Evolutionary conservation across 352 stramenopile genomes (phyloP).

Genomic region (Phytophthora hybrid): DNA sequence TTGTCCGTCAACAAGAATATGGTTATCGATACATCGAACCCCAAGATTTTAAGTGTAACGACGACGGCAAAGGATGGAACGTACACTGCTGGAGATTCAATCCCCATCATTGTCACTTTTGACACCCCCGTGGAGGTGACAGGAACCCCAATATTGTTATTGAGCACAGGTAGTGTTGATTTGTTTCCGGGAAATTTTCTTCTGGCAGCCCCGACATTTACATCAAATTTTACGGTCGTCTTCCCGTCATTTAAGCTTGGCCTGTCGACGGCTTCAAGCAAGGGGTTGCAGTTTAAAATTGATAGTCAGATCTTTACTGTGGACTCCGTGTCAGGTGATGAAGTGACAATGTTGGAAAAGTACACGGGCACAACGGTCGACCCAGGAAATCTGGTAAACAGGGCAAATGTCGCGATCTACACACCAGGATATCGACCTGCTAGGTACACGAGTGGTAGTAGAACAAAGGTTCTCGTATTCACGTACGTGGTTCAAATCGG

Average conservation of each 20-base stretch:
- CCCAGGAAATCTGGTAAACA: conserved; percentile 31
- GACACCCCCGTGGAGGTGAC: conserved; percentile 68
- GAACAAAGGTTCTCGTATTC: conserved; percentile 59
- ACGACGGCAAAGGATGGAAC: conserved; percentile 39
- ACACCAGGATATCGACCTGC: conserved; percentile 62
- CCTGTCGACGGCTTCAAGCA: conserved; percentile 45
- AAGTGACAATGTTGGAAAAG: conserved; percentile 61
- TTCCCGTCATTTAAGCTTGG: conserved; percentile 64
- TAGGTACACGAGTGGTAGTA: conserved; percentile 57
- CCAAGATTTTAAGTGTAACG: conserved; percentile 54
- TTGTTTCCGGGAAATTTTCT: conserved; percentile 66
- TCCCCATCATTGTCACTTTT: conserved; percentile 67
- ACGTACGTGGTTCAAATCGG: conserved; percentile 64
- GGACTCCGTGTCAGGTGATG: conserved; percentile 48
- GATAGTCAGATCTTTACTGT: conserved; percentile 60
- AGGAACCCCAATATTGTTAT: conserved; percentile 50
- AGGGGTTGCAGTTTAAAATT: conserved; percentile 68
- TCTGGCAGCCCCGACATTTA: conserved; percentile 41
- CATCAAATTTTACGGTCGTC: conserved; percentile 47
- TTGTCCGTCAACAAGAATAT: conserved; percentile 78
- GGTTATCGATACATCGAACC: conserved; percentile 70
- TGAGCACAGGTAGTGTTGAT: conserved; percentile 61
- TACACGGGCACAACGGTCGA: conserved; percentile 58
- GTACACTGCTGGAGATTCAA: conserved; percentile 73
- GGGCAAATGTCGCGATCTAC: conserved; percentile 45